Evolutionary conservation across 2,329 filamentous ascomycete genomes (phyloP).

Genomic region (Ascochyta viciae-villosae): DNA sequence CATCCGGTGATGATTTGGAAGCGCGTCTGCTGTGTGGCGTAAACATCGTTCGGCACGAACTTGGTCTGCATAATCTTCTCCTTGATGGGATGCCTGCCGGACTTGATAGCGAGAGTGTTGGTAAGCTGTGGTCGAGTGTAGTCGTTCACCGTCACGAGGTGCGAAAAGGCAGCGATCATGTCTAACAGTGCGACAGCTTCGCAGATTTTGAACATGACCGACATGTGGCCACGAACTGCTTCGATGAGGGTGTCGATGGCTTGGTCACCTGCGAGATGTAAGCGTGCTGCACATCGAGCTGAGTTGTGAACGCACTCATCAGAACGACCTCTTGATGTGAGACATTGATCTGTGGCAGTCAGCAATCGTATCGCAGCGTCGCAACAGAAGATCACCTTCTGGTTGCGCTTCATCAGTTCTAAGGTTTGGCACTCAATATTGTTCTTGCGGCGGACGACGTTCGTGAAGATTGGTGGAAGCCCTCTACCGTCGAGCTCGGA

Average conservation of each 20-base stretch:
- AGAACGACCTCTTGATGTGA: conserved; percentile 84
- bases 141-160: conserved; percentile 71
- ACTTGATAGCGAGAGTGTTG: conserved; percentile 73
- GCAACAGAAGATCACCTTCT: conserved; percentile 40
- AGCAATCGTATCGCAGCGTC: neutral
- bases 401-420: conserved; percentile 78
- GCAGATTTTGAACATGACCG: conserved; percentile 80
- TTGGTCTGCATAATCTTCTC: conserved; percentile 73
- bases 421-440: conserved; percentile 87
- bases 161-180: conserved; percentile 63
- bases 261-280: conserved; percentile 60
- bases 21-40: conserved; percentile 77
- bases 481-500: conserved; percentile 66
- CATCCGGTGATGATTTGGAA: conserved; percentile 95
- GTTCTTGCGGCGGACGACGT: conserved; percentile 74
- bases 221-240: conserved; percentile 74
- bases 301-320: conserved; percentile 61
- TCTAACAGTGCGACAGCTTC: conserved; percentile 88
- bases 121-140: conserved; percentile 73
- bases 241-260: conserved; percentile 75
- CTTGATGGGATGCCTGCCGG: conserved; percentile 78
- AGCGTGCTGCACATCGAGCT: neutral
- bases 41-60: conserved; percentile 90
- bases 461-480: conserved; percentile 77
- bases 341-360: conserved; percentile 70